Evolutionary conservation across 192 early-diverging fungal genomes (phyloP), one percentile per base, ranked within the genome.

Genomic region (Umbelopsis vinacea): DNA sequence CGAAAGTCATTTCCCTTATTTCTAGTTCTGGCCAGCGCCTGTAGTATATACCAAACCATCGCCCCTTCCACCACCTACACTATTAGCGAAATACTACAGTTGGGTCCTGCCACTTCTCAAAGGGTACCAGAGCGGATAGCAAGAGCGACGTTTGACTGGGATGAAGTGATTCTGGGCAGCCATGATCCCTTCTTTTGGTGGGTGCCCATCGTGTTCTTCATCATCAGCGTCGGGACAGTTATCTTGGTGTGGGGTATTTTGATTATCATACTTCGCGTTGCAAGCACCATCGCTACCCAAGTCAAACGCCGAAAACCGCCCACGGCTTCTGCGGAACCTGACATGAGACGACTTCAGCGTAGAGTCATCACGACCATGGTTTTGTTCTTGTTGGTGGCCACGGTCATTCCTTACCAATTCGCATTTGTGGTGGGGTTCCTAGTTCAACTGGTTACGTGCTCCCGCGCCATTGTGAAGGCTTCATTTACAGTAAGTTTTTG

Each of bases 321-420:
- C 12, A 35, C 57, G 17, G 29, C 33, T 19, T 37, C 26, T 35
- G 11, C 57, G 29, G 82, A 84, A 50, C 69, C 76, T 2, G 71
- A 74, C 22, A 66, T 68, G 8, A 72, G 70, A 29, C 76, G 76
- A 33, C 63, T 85, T 10, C 70, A 80, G 24, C 81, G 88, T 12
- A 53, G 85, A 21, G 69, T 81, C 21, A 82, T 90, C 22, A 83
- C 77, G 4, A 76, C 77, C 4, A 12, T 76, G 1, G 45, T 82
- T 4, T 79, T 89, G 22, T 84, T 90, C 40, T 67, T 84, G 8
- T 55, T 92, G 53, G 89, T 92, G 1, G 83, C 85, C 21, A 83
- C 84, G 0, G 79, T 84, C 68, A 83, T 92, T 15, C 91, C 93
- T 0, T 92, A 94, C 73, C 93, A 92, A 76, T 91, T 94, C 81